These are phyloP conservation scores for Cercospora sp. DNA, from an alignment of 2,329 filamentous ascomycete genomes.

Conservation along the genomic window DNA sequence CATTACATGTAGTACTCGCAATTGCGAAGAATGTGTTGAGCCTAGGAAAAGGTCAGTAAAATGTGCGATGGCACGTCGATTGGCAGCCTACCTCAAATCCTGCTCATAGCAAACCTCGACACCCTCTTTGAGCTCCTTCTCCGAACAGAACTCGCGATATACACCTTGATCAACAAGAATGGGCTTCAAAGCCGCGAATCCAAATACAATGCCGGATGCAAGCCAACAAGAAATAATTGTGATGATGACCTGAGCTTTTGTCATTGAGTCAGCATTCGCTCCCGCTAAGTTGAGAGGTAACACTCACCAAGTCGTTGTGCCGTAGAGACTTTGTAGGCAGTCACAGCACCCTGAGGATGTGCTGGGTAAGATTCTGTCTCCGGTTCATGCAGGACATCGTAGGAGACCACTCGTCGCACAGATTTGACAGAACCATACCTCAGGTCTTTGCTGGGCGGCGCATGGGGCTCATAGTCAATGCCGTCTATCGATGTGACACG, in stretches of 20 bases:
- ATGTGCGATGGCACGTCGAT: no score
- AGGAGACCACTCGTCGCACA: conserved; percentile 48
- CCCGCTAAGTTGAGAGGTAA: background rate
- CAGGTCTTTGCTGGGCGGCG: conserved; percentile 25
- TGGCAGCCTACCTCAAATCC: conserved; percentile 48
- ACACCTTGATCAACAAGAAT: conserved; percentile 72
- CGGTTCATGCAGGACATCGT: conserved; percentile 50
- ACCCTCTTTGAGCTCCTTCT: conserved; percentile 51
- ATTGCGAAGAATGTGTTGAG: conserved; percentile 92
- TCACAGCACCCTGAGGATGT: conserved; percentile 44
- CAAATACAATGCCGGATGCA: conserved; percentile 77
- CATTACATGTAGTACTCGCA: conserved; percentile 83
- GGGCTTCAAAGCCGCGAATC: conserved; percentile 81
- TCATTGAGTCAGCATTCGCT: conserved; percentile 2
- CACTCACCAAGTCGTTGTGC: conserved; percentile 37
- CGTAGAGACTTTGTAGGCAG: conserved; percentile 53
- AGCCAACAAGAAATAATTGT: conserved; percentile 74
- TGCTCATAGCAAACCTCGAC: conserved; percentile 59
- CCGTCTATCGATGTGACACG: conserved; percentile 55
- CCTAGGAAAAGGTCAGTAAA: conserved; percentile 30
- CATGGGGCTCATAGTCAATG: conserved; percentile 45
- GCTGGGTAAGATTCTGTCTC: conserved; percentile 42
- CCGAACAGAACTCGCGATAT: conserved; percentile 65
- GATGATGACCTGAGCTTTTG: conserved; percentile 65
- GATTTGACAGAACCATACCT: conserved; percentile 31